Evolutionary conservation across 129 eudicot genomes (phyloP).

Genomic region (Artemisia tridentata): DNA sequence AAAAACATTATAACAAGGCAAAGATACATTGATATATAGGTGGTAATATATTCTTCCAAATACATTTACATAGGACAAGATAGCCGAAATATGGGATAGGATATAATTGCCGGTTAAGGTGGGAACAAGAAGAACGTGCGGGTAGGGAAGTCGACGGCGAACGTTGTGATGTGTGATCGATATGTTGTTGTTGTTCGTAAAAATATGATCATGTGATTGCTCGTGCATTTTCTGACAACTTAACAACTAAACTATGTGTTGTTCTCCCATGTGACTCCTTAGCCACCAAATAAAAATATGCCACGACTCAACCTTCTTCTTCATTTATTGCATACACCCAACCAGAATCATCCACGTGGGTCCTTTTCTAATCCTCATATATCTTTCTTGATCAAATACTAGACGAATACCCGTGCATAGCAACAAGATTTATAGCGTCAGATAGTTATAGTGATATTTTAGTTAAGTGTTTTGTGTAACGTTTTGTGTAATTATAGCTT

Average conservation of each 20-base stretch:
- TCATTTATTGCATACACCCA: slow-evolving; percentile 11
- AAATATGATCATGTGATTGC: slow-evolving; percentile 30
- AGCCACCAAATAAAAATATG: slow-evolving; percentile 27
- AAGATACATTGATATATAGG: no score
- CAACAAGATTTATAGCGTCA: no score
- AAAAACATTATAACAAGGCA: no score
- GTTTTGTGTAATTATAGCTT: no score
- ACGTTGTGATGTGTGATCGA: slow-evolving; percentile 7
- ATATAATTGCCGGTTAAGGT: slow-evolving; percentile 5
- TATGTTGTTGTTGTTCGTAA: no score
- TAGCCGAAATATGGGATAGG: no score
- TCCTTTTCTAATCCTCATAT: not conserved
- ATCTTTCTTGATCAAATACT: not conserved
- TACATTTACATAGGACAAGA: no score
- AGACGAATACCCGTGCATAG: no score
- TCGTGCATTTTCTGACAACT: slow-evolving; percentile 26
- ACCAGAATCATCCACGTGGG: slow-evolving; percentile 5
- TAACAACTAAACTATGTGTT: slow-evolving; percentile 26
- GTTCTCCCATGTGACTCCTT: slow-evolving; percentile 31
- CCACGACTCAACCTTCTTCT: slow-evolving; percentile 24
- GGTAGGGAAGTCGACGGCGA: slow-evolving; percentile 27
- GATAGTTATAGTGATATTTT: no score
- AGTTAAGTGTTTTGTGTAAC: no score
- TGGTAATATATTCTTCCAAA: not conserved
- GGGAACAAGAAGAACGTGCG: slow-evolving; percentile 27